Evolutionary conservation across 129 eudicot genomes (phyloP), one percentile per base, ranked within the genome.

Genomic region (Tagetes erecta): DNA sequence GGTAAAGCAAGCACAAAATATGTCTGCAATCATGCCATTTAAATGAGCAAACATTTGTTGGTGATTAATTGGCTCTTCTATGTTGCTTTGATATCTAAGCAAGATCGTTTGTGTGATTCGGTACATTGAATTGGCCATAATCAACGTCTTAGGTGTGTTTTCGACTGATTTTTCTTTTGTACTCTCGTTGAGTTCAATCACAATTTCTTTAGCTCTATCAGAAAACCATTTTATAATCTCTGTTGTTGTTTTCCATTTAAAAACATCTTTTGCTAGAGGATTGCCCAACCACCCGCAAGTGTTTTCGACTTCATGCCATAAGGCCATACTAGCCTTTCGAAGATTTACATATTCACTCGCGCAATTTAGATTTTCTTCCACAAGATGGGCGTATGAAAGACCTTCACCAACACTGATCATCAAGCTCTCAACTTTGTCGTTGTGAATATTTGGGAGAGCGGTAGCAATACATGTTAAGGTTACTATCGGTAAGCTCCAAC

Each of bases 111-210:
- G 58, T 13, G 80, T 30, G 8, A 76, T 76, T 39, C 80, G 67
- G 50, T 79, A 71, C 86, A 85, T 82, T 12, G 84, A 78, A 64
- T 85, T 82, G 34, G 85, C 83, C 30, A 68, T 83, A 37, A 80
- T 9, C 52, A 82, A 36, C 27, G 27, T 20, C 27, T 20, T 20
- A 20, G 27, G 27, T 20, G 27, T 20, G 27, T 20, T 20, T 20
- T 20, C 27, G n/a, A n/a, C n/a, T n/a, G 27, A 0, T 20, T 20
- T 0, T 20, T 20, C 27, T 20, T 20, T 20, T 0, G 27, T 20
- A n/a, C 77, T 39, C 41, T 34, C 44, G 6, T 40, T 20, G 47
- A 63, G 11, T 45, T 68, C 53, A 0, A 31, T 34, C 57, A 47
- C 47, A 50, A 10, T 64, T 0, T 65, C 49, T 49, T 76, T 6